Conservation (phyloP, 768 basidiomycete genomes). For the Lactarius trivialis region DNA sequence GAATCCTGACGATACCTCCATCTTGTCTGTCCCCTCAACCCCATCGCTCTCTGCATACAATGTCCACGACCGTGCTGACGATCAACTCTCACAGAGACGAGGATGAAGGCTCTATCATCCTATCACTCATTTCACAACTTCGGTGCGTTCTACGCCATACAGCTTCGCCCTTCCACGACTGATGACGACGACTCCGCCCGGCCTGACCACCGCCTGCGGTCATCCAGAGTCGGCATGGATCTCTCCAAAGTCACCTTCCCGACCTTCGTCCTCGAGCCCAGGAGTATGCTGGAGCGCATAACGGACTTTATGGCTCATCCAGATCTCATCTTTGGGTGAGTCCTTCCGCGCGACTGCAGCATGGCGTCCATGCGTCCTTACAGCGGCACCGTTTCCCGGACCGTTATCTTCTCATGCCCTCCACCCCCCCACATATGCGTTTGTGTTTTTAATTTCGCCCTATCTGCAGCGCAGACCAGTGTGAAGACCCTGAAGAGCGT, state of each 20-base stretch:
- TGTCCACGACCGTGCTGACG: constrained; percentile 30
- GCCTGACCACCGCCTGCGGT: no score
- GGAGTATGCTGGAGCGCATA: constrained; percentile 96
- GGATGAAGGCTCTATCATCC: constrained; percentile 86
- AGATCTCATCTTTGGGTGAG: constrained; percentile 91
- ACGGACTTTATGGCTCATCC: constrained; percentile 99
- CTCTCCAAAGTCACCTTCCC: constrained; percentile 90
- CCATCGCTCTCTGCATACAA: constrained; percentile 12
- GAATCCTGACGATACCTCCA: constrained; percentile 84
- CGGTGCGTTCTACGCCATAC: constrained; percentile 44
- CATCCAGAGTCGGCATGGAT: constrained; percentile 87
- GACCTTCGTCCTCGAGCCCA: constrained; percentile 92
- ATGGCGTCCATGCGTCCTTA: neutral
- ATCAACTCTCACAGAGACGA: constrained; percentile 58
- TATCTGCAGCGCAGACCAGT: constrained; percentile 62
- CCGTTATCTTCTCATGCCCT: no score
- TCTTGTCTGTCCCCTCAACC: constrained; percentile 55
- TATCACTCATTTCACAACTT: constrained; percentile 83
- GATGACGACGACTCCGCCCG: no score
- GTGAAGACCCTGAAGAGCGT: constrained; percentile 77
- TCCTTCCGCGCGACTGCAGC: constrained; percentile 20
- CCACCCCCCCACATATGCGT: no score
- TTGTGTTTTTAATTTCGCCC: neutral
- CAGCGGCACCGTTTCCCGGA: constrained; percentile 6
- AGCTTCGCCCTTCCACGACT: no score